Evolutionary conservation across 2,329 filamentous ascomycete genomes (phyloP).

Genomic region (Xylariaceae sp.): DNA sequence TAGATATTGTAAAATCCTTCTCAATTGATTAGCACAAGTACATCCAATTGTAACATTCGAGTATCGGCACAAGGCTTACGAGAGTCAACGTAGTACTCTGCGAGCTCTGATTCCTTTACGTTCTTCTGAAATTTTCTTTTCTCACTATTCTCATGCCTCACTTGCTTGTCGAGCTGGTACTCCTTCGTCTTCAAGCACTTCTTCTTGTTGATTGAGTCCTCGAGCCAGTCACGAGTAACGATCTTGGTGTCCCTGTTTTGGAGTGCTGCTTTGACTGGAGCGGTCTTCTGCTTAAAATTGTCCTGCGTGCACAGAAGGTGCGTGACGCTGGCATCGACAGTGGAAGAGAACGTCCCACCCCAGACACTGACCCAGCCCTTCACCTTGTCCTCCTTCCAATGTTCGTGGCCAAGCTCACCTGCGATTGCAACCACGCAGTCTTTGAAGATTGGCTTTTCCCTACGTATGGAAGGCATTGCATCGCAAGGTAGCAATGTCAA

Average conservation of each 20-base stretch:
- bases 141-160: conserved; percentile 37
- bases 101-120: background rate
- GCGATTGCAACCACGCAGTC: conserved; percentile 60
- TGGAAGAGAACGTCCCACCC: conserved; percentile 61
- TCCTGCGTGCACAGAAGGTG: conserved; percentile 73
- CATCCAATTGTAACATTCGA: background rate
- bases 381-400: conserved; percentile 60
- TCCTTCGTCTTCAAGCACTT: conserved; percentile 42
- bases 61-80: background rate
- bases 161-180: conserved; percentile 49
- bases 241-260: conserved; percentile 45
- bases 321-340: conserved; percentile 64
- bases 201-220: conserved; percentile 48
- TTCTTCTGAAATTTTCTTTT: conserved; percentile 33
- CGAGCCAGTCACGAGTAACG: conserved; percentile 59
- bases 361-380: conserved; percentile 68
- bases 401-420: conserved; percentile 59
- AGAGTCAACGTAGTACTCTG: conserved; percentile 8
- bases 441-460: conserved; percentile 47
- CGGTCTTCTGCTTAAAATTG: conserved; percentile 58
- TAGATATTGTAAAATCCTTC: conserved; percentile 57
- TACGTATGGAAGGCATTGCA: background rate
- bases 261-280: conserved; percentile 52
- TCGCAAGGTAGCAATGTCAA: background rate
- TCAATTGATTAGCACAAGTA: background rate